Evolutionary conservation across 2,329 filamentous ascomycete species (phyloP), one percentile per base, ranked within the genome.

Genomic region (Sordariomycetes sp.): DNA sequence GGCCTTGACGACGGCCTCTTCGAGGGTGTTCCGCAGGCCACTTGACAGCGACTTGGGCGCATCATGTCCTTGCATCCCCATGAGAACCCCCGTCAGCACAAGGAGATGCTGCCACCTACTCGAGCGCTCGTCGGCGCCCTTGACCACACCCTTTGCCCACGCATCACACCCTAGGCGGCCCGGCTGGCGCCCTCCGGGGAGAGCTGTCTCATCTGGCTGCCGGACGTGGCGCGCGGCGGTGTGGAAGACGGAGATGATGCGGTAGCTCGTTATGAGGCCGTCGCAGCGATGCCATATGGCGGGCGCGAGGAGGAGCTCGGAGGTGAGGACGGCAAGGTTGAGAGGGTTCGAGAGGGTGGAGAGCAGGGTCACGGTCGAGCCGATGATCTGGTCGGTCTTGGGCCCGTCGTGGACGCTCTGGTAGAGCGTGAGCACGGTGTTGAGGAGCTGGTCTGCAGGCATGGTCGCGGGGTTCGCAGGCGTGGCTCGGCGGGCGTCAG

Each of bases 81-180:
- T 80, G 59, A 96, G 72, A 24, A 96, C 75, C 3, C 90, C 92
- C 0, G 86, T 85, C 10, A 96, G 79, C 5, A 92, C 80, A n/a
- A 96, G 76, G 34, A 91, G 72, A 70, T 96, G 91, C 69, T 90
- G 86, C 90, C 90, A 96, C 66, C 89, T 77, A 28, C 77, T 79
- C 18, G 83, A 83, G 52, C 78, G 76, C 35, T 78, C 79, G 58
- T 85, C 81, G 11, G 79, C 76, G 40, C 82, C 82, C 64, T 78
- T 79, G 51, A 79, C 76, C 3, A 85, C 76, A 1, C 80, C 80
- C 22, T 76, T 74, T 10, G 80, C 73, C 82, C 82, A 86, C 24
- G 72, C 74, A 55, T 82, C 79, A 62, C 75, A 75, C 28, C 67
- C 61, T 10, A 83, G 61, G 3, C 74, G 76, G 56, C 76, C 72